phyloP scores from a whole-genome alignment of 2,329 filamentous ascomycete genomes.

The Emmonsia crescens region DNA sequence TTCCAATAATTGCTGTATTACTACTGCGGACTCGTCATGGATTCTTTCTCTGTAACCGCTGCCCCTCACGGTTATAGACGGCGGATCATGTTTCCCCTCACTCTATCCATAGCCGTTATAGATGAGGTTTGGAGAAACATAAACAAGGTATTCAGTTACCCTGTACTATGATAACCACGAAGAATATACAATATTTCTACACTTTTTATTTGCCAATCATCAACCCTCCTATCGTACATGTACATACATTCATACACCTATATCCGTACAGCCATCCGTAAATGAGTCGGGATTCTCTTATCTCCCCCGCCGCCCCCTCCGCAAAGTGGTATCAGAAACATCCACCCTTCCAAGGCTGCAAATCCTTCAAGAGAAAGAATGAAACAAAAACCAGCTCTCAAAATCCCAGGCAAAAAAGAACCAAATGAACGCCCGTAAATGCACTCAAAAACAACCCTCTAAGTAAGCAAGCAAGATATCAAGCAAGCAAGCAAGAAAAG shows the following conservation, averaged over 20 bases:
- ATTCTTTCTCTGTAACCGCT: too few species aligned
- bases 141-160: too few species aligned
- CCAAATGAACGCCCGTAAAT: conserved; percentile 10
- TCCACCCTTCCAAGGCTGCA: background rate
- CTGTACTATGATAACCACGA: too few species aligned
- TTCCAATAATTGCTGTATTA: too few species aligned
- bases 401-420: background rate
- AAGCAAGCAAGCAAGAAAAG: background rate
- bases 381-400: too few species aligned
- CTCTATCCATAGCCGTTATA: too few species aligned
- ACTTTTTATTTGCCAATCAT: background rate
- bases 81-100: too few species aligned
- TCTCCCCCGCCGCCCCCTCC: background rate
- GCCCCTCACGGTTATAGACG: too few species aligned
- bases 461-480: background rate
- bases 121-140: too few species aligned
- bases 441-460: background rate
- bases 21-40: too few species aligned
- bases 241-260: background rate
- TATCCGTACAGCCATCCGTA: background rate
- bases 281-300: background rate
- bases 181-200: too few species aligned
- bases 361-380: background rate
- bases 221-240: background rate
- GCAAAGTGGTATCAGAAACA: background rate